Conservation (phyloP, 768 basidiomycete genomes). For the Thelephora ganbajun region DNA sequence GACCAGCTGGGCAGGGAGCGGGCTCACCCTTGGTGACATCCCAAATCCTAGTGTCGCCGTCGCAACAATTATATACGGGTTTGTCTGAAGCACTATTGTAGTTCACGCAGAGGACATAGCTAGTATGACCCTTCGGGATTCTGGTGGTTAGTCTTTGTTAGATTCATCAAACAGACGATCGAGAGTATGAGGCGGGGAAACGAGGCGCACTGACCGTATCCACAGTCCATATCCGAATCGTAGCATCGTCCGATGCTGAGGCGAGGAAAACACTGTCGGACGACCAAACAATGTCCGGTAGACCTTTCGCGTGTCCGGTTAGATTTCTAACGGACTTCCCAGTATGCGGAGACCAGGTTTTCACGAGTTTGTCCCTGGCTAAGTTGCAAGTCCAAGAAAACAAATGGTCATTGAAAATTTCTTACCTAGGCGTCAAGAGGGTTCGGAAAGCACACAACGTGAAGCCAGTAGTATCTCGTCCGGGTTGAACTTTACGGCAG, state of each 20-base stretch:
- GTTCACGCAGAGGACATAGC: slow-evolving; percentile 84
- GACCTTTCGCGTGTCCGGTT: slow-evolving; percentile 63
- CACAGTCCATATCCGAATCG: slow-evolving; percentile 81
- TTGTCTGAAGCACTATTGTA: slow-evolving; percentile 82
- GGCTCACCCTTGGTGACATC: slow-evolving; percentile 62
- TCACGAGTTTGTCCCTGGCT: slow-evolving; percentile 70
- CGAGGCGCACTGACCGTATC: slow-evolving; percentile 49
- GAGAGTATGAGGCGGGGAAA: background rate
- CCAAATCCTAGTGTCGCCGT: slow-evolving; percentile 90
- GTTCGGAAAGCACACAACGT: slow-evolving; percentile 41
- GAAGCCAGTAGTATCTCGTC: slow-evolving; percentile 78
- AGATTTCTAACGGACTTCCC: slow-evolving; percentile 66
- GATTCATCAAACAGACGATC: background rate
- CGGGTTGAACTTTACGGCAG: slow-evolving; percentile 84
- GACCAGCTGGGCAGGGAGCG: background rate
- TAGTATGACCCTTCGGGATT: slow-evolving; percentile 67
- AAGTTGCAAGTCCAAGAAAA: background rate
- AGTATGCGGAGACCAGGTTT: slow-evolving; percentile 74
- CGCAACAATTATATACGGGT: slow-evolving; percentile 84
- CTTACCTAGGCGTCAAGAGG: background rate
- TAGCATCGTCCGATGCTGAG: slow-evolving; percentile 86
- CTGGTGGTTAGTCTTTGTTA: slow-evolving; percentile 55
- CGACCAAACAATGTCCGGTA: slow-evolving; percentile 86
- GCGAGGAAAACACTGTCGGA: slow-evolving; percentile 72
- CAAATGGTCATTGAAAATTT: no score